A percentile compares a stretch with the other conserved stretches of the same genome.
Evolutionary conservation across 306 rosid species (phyloP).

Genomic region (Acmispon strigosus): DNA sequence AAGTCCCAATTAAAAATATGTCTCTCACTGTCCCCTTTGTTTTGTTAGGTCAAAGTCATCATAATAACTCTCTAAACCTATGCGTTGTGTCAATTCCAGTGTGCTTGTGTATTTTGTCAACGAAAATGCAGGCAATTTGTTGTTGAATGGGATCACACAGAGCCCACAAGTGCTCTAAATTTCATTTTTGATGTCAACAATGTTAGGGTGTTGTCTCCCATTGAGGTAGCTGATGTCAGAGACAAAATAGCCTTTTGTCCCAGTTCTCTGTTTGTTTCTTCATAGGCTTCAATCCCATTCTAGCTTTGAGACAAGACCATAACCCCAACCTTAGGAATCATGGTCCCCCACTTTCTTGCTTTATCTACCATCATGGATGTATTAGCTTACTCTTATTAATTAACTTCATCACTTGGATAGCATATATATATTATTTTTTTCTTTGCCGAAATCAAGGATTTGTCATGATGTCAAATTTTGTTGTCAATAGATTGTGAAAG

Average conservation of each 20-base stretch:
- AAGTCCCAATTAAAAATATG: constrained; percentile 15
- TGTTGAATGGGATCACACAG: constrained; percentile 33
- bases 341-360: constrained; percentile 27
- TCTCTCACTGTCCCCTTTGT: constrained; percentile 15
- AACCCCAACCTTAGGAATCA: neutral
- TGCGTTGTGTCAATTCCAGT: neutral
- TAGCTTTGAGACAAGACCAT: constrained; percentile 11
- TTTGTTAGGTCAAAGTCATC: constrained; percentile 9
- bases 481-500: neutral
- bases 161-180: constrained; percentile 17
- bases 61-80: constrained; percentile 17
- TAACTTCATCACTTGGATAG: neutral
- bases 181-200: constrained; percentile 22
- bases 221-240: constrained; percentile 27
- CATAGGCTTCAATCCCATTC: neutral
- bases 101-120: constrained; percentile 13
- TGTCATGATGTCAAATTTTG: neutral
- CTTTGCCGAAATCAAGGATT: neutral
- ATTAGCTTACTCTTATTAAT: neutral
- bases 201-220: constrained; percentile 32
- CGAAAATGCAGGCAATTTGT: constrained; percentile 31
- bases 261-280: neutral
- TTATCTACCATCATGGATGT: neutral
- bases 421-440: neutral
- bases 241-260: constrained; percentile 28